phyloP scores from a whole-genome alignment of 176 grass and related monocot genomes.

The Musa acuminata region DNA sequence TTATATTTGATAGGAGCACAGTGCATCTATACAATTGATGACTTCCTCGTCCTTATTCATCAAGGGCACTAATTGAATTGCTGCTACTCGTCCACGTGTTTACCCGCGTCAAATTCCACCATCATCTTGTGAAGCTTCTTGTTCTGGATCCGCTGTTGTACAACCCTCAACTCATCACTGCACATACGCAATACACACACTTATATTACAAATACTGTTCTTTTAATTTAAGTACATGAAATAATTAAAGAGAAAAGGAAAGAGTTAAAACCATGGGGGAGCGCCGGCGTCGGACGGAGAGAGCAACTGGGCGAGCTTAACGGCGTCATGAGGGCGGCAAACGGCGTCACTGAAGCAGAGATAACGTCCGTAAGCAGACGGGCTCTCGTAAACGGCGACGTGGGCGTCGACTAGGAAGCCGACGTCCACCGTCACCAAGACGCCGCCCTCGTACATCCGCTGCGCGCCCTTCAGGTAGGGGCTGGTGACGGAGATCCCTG shows the following conservation, averaged over 20 bases:
- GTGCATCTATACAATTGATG: no score
- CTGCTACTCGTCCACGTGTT: conserved; percentile 33
- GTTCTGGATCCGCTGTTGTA: conserved; percentile 61
- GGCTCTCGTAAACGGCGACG: conserved; percentile 60
- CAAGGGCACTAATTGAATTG: no score
- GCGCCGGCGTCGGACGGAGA: conserved; percentile 23
- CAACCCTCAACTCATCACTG: conserved; percentile 66
- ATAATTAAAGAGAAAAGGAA: background rate
- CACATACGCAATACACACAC: background rate
- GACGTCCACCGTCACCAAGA: conserved; percentile 72
- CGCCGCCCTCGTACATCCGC: conserved; percentile 75
- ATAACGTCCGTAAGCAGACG: conserved; percentile 69
- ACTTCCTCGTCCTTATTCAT: no score
- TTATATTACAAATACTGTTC: background rate
- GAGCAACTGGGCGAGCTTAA: conserved; percentile 50
- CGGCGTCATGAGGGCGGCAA: conserved; percentile 61
- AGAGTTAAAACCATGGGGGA: conserved; percentile 27
- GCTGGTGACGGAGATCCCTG: conserved; percentile 27
- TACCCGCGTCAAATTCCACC: conserved; percentile 49
- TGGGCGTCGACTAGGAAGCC: conserved; percentile 73
- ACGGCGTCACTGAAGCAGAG: conserved; percentile 71
- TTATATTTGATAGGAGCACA: no score
- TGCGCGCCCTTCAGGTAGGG: conserved; percentile 71
- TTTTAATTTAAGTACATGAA: background rate
- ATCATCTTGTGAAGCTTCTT: conserved; percentile 84